Conservation (phyloP, 2,329 filamentous ascomycete species). For the Penicillium hordei region DNA sequence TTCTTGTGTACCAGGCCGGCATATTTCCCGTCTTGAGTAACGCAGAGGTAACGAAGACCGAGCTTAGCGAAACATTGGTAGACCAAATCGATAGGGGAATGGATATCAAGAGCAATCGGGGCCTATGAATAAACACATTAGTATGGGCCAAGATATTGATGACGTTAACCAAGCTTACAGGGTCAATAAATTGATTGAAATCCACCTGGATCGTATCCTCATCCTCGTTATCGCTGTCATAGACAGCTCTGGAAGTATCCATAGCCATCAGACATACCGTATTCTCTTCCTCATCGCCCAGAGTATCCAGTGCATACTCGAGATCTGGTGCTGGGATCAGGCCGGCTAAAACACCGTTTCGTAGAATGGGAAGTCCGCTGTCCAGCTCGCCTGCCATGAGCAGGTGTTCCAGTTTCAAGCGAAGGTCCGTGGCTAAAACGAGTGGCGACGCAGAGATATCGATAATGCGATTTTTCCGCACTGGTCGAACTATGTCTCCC, state of each 20-base stretch:
- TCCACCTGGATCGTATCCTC: slow-evolving; percentile 67
- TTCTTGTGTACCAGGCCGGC: slow-evolving; percentile 97
- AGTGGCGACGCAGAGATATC: slow-evolving; percentile 83
- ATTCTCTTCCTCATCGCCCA: slow-evolving; percentile 67
- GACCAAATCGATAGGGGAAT: slow-evolving; percentile 88
- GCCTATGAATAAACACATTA: slow-evolving; percentile 50
- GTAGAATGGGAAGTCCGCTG: slow-evolving; percentile 82
- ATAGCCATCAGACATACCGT: slow-evolving; percentile 77
- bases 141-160: background rate
- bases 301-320: slow-evolving; percentile 84
- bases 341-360: slow-evolving; percentile 76
- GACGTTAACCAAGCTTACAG: slow-evolving; percentile 53
- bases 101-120: slow-evolving; percentile 82
- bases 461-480: slow-evolving; percentile 75
- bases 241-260: slow-evolving; percentile 53
- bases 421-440: slow-evolving; percentile 72
- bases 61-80: slow-evolving; percentile 97
- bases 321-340: slow-evolving; percentile 92
- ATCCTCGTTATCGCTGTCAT: slow-evolving; percentile 61
- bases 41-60: slow-evolving; percentile 88
- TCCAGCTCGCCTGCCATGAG: slow-evolving; percentile 88
- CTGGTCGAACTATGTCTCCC: slow-evolving; percentile 77
- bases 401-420: slow-evolving; percentile 75
- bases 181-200: slow-evolving; percentile 89
- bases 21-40: slow-evolving; percentile 78